Base-by-base conservation (phyloP, 768 basidiomycete species). In the Mycena olivaceomarginata region DNA sequence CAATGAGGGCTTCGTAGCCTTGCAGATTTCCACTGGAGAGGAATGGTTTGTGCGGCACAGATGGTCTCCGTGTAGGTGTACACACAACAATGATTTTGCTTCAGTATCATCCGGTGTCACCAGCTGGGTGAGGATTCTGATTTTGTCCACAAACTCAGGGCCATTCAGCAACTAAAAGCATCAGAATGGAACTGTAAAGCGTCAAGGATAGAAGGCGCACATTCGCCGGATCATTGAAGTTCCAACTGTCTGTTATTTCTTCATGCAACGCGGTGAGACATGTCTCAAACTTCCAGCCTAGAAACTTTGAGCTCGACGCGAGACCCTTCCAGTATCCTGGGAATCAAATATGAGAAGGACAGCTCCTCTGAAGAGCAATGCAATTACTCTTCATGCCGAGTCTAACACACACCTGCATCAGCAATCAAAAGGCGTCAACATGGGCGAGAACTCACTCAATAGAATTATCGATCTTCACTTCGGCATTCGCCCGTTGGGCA, bases 231-330 rank as follows among this genome's bases (percentile, higher is more conserved):
- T 71, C 70, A 40, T 71, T 25, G 37, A 71, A 71, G 25, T 71
- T 71, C 70, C 70, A 71, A 37, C 70, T 71, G 43, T 62, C 70
- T 2, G 70, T 71, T 31, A 71, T 71, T 31, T 71, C 70, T 37
- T 63, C 9, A 37, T 71, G 70, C 13, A 71, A 9, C 8, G n/a
- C 15, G 0, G n/a, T 13, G 20, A 71, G 37, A 45, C 70, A 71
- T 5, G 9, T 40, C 9, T 71, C 62, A 18, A 71, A 60, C 39
- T 56, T 71, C 70, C 8, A 71, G 2, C 48, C 70, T 6, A 64
- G 31, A 31, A 71, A 60, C 15, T 64, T 60, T n/a, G 60, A 40
- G 62, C 70, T 71, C 57, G 62, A 64, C 16, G 60, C 60, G 20
- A 71, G 70, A 40, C 60, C 57, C 37, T n/a, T 15, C 69, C 69